Evolutionary conservation across 352 stramenopile species (phyloP).

Genomic region (Sclerospora graminicola): DNA sequence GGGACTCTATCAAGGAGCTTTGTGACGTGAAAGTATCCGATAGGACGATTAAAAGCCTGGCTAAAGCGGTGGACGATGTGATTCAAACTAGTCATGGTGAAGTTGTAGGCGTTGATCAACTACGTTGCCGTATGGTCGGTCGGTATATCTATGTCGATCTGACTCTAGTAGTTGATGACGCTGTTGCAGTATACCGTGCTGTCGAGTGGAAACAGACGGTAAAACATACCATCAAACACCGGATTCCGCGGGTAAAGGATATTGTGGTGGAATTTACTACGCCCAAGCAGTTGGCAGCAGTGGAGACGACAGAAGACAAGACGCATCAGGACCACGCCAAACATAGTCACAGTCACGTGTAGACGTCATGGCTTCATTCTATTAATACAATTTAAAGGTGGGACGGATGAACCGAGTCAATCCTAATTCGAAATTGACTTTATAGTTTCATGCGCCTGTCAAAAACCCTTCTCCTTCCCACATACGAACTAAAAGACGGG

Average conservation of each 20-base stretch:
- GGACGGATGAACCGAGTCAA: too few species aligned
- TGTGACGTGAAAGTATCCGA: slow-evolving; percentile 47
- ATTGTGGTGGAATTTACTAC: slow-evolving; percentile 55
- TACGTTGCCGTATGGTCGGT: slow-evolving; percentile 49
- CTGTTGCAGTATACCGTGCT: slow-evolving; percentile 18
- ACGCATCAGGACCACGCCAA: background rate
- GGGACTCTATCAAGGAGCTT: slow-evolving; percentile 43
- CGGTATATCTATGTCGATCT: slow-evolving; percentile 52
- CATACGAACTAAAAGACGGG: too few species aligned
- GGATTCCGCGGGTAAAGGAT: slow-evolving; percentile 48
- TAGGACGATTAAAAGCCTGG: slow-evolving; percentile 26
- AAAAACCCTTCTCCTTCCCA: too few species aligned
- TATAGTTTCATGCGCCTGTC: too few species aligned
- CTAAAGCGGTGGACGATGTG: slow-evolving; percentile 26
- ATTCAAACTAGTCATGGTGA: slow-evolving; percentile 30
- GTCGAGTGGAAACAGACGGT: slow-evolving; percentile 52
- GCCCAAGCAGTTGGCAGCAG: slow-evolving; percentile 5
- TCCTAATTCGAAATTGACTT: too few species aligned
- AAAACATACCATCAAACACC: slow-evolving; percentile 30
- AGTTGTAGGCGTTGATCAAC: slow-evolving; percentile 30
- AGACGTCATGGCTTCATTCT: too few species aligned
- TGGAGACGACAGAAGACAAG: slow-evolving; percentile 1
- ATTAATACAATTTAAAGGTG: too few species aligned
- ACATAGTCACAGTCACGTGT: background rate
- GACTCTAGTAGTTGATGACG: slow-evolving; percentile 33